Conservation (phyloP, 805 yeast genomes). For the Starmerella powellii region DNA sequence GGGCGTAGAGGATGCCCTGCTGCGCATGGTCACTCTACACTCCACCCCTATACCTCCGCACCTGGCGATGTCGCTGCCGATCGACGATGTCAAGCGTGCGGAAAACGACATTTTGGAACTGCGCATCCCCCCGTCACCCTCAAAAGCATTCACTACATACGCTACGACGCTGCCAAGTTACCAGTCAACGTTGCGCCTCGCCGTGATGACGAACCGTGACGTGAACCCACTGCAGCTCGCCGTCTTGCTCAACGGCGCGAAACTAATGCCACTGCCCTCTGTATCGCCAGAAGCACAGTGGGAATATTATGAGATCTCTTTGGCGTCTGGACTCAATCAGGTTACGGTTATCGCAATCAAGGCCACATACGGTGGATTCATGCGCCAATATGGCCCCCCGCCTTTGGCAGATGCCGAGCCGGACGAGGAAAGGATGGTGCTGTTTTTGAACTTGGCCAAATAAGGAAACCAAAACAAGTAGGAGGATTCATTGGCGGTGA, state of each 20-base stretch:
- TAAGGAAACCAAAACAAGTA: no score
- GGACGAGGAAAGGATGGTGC: constrained; percentile 25
- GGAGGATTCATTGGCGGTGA: no score
- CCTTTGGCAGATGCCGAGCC: constrained; percentile 24
- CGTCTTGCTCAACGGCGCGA: constrained; percentile 27
- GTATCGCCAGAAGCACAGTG: constrained; percentile 2
- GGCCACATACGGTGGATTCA: constrained; percentile 19
- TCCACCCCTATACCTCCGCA: constrained; percentile 19
- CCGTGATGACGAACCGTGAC: constrained; percentile 35
- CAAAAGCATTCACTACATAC: constrained; percentile 20
- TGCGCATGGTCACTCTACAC: constrained; percentile 22
- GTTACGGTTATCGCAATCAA: constrained; percentile 26
- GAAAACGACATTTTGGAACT: constrained; percentile 23
- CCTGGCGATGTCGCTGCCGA: constrained; percentile 15
- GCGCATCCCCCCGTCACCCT: constrained; percentile 21
- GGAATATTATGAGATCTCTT: constrained; percentile 26
- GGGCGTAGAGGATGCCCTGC: constrained; percentile 18
- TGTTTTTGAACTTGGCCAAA: constrained; percentile 23
- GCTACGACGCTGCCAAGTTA: constrained; percentile 35
- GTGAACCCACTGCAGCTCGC: constrained; percentile 28
- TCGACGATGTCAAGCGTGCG: constrained; percentile 19
- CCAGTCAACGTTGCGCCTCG: constrained; percentile 37
- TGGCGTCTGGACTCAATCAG: constrained; percentile 30
- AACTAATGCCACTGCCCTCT: constrained; percentile 22
- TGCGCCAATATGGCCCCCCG: constrained; percentile 25